phyloP scores from a whole-genome alignment of 352 stramenopile genomes.

The Pythium myriotylum region DNA sequence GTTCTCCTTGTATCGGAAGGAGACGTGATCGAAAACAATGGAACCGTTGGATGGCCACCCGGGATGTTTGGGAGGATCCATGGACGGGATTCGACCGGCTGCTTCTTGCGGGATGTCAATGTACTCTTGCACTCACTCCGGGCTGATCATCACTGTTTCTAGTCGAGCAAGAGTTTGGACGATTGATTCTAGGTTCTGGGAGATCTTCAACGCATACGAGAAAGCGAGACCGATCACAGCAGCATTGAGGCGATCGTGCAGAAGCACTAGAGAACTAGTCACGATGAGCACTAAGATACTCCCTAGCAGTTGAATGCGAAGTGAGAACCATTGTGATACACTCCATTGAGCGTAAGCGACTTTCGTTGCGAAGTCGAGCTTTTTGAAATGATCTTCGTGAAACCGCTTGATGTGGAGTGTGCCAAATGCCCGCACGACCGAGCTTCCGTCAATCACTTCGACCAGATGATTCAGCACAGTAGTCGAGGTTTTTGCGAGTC shows the following conservation, averaged over 20 bases:
- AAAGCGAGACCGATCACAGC: conserved; percentile 86
- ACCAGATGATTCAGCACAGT: conserved; percentile 34
- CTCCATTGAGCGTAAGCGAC: conserved; percentile 34
- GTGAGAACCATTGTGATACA: no score
- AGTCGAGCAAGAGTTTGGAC: conserved; percentile 45
- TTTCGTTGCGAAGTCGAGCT: conserved; percentile 31
- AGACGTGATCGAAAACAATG: conserved; percentile 79
- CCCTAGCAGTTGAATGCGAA: conserved; percentile 54
- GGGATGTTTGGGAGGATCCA: no score
- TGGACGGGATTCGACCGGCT: background rate
- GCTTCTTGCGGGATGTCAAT: conserved; percentile 27
- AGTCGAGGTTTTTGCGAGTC: conserved; percentile 30
- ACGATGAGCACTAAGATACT: conserved; percentile 40
- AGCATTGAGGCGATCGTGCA: conserved; percentile 38
- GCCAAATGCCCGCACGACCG: conserved; percentile 41
- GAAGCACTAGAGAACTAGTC: conserved; percentile 31
- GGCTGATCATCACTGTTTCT: conserved; percentile 56
- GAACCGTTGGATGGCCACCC: conserved; percentile 73
- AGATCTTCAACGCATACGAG: conserved; percentile 84
- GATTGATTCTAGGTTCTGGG: conserved; percentile 70
- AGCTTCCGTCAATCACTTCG: conserved; percentile 43
- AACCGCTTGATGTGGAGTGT: conserved; percentile 10
- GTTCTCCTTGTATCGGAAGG: conserved; percentile 68
- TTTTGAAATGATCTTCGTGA: no score
- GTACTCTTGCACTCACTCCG: conserved; percentile 56